phyloP scores from a whole-genome alignment of 495 filamentous ascomycete genomes.

The Lasiosphaeria miniovina region DNA sequence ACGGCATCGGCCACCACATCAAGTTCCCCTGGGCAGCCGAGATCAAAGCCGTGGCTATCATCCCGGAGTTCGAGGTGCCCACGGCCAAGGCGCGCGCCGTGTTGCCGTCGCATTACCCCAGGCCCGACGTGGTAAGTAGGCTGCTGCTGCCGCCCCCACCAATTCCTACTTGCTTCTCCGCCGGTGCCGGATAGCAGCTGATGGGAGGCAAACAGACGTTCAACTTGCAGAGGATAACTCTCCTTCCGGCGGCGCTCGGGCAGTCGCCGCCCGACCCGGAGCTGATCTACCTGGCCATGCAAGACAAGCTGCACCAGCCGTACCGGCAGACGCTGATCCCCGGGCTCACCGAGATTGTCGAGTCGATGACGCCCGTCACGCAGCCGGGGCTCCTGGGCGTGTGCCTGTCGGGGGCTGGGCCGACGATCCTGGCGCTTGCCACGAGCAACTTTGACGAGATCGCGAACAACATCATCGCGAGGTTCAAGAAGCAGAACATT shows the following conservation, averaged over 20 bases:
- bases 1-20: slow-evolving; percentile 86
- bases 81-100: slow-evolving; percentile 84
- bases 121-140: slow-evolving; percentile 70
- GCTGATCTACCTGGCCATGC: slow-evolving; percentile 94
- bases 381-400: slow-evolving; percentile 89
- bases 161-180: background rate
- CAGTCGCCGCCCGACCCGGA: slow-evolving; percentile 86
- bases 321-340: slow-evolving; percentile 88
- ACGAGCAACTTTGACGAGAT: slow-evolving; percentile 84
- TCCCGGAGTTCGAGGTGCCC: slow-evolving; percentile 88
- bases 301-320: slow-evolving; percentile 94
- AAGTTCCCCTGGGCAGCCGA: slow-evolving; percentile 88
- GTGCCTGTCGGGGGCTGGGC: slow-evolving; percentile 89
- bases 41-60: slow-evolving; percentile 92
- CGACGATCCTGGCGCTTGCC: slow-evolving; percentile 89
- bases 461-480: slow-evolving; percentile 66
- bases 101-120: slow-evolving; percentile 69
- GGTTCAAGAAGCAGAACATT: slow-evolving; percentile 61
- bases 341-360: slow-evolving; percentile 83
- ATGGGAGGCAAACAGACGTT: slow-evolving; percentile 60
- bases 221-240: slow-evolving; percentile 87
- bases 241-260: slow-evolving; percentile 82
- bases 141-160: background rate
- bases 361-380: slow-evolving; percentile 75
- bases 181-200: background rate